Conservation (phyloP, 805 yeast species). For the Yarrowia sp. region DNA sequence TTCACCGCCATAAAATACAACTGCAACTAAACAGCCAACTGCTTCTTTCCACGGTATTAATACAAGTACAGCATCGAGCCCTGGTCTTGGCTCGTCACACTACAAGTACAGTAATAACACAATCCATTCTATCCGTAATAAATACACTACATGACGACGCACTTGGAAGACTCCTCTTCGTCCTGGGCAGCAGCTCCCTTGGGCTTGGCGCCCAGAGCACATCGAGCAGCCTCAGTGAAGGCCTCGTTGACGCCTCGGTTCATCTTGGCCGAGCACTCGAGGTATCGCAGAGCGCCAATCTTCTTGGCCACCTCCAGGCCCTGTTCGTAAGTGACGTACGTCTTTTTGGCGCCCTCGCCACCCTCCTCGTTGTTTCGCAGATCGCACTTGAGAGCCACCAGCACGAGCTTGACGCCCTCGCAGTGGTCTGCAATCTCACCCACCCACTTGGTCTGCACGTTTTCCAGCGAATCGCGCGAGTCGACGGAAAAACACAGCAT, state of each 20-base stretch:
- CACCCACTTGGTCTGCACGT: conserved; percentile 95
- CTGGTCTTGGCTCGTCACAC: too few species aligned
- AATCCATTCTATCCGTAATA: conserved; percentile 24
- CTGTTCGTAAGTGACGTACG: conserved; percentile 81
- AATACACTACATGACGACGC: conserved; percentile 32
- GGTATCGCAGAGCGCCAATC: conserved; percentile 89
- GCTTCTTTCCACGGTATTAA: too few species aligned
- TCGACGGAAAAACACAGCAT: conserved; percentile 96
- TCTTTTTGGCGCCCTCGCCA: conserved; percentile 36
- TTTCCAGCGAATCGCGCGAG: conserved; percentile 88
- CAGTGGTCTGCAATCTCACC: conserved; percentile 96
- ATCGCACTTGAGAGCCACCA: conserved; percentile 94
- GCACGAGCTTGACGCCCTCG: conserved; percentile 89
- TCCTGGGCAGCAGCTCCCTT: conserved; percentile 51
- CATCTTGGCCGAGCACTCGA: conserved; percentile 95
- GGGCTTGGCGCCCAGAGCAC: conserved; percentile 86
- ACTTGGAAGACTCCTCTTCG: conserved; percentile 32
- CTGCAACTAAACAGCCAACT: too few species aligned
- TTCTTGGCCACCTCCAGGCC: conserved; percentile 89
- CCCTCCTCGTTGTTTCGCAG: conserved; percentile 65
- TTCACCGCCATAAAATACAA: too few species aligned
- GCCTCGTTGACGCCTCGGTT: conserved; percentile 99
- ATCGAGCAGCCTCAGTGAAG: conserved; percentile 96
- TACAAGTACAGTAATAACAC: background rate
- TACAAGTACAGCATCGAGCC: too few species aligned